Percentiles rank a stretch among this genome's conserved stretches.
Conservation (phyloP, 2,329 filamentous ascomycete species). For the Bertia moriformis region DNA sequence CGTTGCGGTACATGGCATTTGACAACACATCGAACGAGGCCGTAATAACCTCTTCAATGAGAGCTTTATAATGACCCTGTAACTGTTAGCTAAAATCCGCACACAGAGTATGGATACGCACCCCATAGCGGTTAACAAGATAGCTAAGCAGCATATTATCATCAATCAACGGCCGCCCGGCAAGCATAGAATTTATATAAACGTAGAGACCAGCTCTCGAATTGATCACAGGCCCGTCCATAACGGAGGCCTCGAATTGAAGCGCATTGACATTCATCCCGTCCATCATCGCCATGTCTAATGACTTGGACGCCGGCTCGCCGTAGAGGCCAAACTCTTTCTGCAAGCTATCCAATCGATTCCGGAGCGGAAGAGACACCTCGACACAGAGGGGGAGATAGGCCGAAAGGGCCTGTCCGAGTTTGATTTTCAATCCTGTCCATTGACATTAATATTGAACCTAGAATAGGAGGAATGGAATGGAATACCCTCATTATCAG, state of each 20-base stretch:
- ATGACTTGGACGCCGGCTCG: constrained; percentile 20
- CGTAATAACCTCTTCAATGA: constrained; percentile 49
- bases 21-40: constrained; percentile 54
- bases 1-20: constrained; percentile 48
- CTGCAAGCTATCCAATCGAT: constrained; percentile 20
- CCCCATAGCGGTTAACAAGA: constrained; percentile 50
- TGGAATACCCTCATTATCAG: constrained; percentile 16
- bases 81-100: constrained; percentile 7
- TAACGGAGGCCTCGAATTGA: constrained; percentile 21
- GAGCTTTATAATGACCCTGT: constrained; percentile 41
- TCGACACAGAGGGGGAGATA: constrained; percentile 22
- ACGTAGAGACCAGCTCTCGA: constrained; percentile 51
- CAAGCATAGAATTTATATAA: constrained; percentile 48
- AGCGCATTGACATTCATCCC: constrained; percentile 22
- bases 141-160: constrained; percentile 48
- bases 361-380: constrained; percentile 19
- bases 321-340: constrained; percentile 23
- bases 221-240: constrained; percentile 40
- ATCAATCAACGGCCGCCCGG: constrained; percentile 49
- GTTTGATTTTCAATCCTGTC: constrained; percentile 16
- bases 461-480: neutral
- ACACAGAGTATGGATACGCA: constrained; percentile 13
- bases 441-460: neutral
- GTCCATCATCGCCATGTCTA: constrained; percentile 24
- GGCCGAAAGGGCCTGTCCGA: constrained; percentile 19